These are phyloP conservation scores for Cryptosporidium muris DNA, from an alignment of 169 alveolate species.

Conservation along the genomic window DNA sequence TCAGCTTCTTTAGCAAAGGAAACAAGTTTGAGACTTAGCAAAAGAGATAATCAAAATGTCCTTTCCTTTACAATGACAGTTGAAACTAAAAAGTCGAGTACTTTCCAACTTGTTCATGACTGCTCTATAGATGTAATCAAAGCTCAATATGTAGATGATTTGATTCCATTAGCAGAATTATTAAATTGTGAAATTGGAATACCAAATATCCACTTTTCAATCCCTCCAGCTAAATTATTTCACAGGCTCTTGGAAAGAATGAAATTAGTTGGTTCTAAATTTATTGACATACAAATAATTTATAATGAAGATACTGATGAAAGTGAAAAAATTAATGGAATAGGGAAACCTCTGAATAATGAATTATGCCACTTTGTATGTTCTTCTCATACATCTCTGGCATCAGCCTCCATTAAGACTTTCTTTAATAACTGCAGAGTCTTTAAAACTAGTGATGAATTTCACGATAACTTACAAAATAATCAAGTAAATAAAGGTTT, in stretches of 20 bases:
- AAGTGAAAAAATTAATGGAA: too few species aligned
- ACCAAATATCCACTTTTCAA: conserved; percentile 42
- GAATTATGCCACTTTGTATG: conserved; percentile 40
- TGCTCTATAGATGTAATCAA: conserved; percentile 55
- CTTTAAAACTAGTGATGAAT: conserved; percentile 9
- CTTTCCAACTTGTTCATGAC: conserved; percentile 53
- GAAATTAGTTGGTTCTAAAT: conserved; percentile 65
- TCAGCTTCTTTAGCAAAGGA: conserved; percentile 65
- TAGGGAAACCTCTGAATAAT: background rate
- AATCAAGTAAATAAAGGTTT: background rate
- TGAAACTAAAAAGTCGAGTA: conserved; percentile 58
- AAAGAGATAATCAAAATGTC: conserved; percentile 59
- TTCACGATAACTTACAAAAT: background rate
- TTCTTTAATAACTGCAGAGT: conserved; percentile 52
- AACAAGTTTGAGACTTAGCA: conserved; percentile 52
- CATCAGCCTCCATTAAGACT: conserved; percentile 44
- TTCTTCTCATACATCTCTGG: conserved; percentile 35
- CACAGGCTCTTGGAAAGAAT: conserved; percentile 47
- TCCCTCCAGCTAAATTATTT: conserved; percentile 43
- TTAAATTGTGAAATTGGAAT: background rate
- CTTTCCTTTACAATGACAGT: conserved; percentile 57
- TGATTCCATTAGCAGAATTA: conserved; percentile 5
- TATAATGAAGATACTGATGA: conserved; percentile 12
- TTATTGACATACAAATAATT: conserved; percentile 28
- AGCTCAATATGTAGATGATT: conserved; percentile 25